These are phyloP conservation scores for Xylaria sp. DNA, from an alignment of 2,329 filamentous ascomycete genomes.

Conservation along the genomic window DNA sequence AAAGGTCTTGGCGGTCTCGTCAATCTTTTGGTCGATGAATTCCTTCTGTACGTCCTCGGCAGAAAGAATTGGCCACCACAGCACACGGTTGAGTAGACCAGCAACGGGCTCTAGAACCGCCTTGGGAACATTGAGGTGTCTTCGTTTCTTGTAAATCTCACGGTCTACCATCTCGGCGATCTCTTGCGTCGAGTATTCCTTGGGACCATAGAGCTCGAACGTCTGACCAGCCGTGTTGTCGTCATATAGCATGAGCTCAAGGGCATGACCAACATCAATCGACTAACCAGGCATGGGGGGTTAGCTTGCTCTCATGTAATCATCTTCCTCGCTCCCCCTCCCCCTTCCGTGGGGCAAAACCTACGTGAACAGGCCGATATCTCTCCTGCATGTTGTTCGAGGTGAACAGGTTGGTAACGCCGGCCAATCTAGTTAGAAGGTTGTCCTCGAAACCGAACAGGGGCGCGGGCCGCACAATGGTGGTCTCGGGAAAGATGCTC, in stretches of 20 bases:
- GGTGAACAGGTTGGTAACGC: conserved; percentile 83
- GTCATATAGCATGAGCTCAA: conserved; percentile 91
- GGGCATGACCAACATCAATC: conserved; percentile 88
- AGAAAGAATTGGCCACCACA: conserved; percentile 91
- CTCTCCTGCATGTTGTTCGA: conserved; percentile 93
- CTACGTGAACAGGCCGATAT: conserved; percentile 90
- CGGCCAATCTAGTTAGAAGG: conserved; percentile 86
- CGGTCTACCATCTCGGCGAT: conserved; percentile 88
- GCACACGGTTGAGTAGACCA: conserved; percentile 77
- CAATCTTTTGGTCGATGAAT: conserved; percentile 92
- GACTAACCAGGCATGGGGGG: conserved; percentile 60
- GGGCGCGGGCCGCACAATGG: conserved; percentile 92
- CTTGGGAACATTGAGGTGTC: conserved; percentile 93
- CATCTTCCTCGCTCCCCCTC: not conserved
- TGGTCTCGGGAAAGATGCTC: conserved; percentile 94
- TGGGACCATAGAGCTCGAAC: conserved; percentile 93
- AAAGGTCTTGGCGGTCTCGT: conserved; percentile 92
- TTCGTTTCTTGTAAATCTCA: conserved; percentile 89
- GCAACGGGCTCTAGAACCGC: conserved; percentile 79
- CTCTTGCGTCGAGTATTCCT: conserved; percentile 88
- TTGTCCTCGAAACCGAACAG: conserved; percentile 96
- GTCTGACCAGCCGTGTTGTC: conserved; percentile 91
- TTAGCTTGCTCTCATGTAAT: conserved; percentile 21
- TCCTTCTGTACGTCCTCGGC: conserved; percentile 90
- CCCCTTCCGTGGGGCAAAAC: conserved; percentile 44